Evolutionary conservation across 179 eudicot genomes (phyloP), one percentile per base, ranked within the genome.

Genomic region (Beta lomatogona): DNA sequence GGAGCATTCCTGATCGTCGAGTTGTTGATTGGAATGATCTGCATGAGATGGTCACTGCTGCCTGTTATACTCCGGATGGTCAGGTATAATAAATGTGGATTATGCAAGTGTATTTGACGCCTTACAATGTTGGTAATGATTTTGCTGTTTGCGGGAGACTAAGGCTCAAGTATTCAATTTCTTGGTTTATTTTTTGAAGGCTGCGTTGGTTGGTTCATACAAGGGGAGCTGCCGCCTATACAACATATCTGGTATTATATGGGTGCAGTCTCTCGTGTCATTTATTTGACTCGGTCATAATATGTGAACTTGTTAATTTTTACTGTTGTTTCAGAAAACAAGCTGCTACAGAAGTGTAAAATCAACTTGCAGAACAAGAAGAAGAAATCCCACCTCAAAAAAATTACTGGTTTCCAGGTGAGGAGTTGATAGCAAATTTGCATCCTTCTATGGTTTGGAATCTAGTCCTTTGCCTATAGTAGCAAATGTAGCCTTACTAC

Each of bases 11-110:
- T 81, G 98, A 96, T 77, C 94, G 87, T 50, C 93, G 90, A 88
- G 99, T 96, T 87, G 97, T 96, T 83, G 98, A 96, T 80, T 96
- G 99, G 99, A 91, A 83, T 85, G 99, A 96, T 88, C 91, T 96
- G 80, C 98, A 93, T 86, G 99, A 96, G 87, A 96, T 96, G 99
- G 99, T 96, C 84, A 96, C 99, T 88, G 97, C 99, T 80, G 99
- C 99, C 81, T 94, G 98, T 82, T 96, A 94, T 74, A 96, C 97
- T 57, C 98, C 98, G 13, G 99, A 96, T 89, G 99, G 98, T 79
- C 96, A 93, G 99, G 99, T 96, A 73, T 71, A 61, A 10, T 54
- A 60, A 44, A 22, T 67, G 31, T 76, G 41, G 28, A 11, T 63
- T 28, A 18, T 41, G 25, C 22, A 48, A 41, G 16, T 63, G 53